Base-by-base conservation (phyloP, 2,329 filamentous ascomycete genomes). In the Penicillium sp. region DNA sequence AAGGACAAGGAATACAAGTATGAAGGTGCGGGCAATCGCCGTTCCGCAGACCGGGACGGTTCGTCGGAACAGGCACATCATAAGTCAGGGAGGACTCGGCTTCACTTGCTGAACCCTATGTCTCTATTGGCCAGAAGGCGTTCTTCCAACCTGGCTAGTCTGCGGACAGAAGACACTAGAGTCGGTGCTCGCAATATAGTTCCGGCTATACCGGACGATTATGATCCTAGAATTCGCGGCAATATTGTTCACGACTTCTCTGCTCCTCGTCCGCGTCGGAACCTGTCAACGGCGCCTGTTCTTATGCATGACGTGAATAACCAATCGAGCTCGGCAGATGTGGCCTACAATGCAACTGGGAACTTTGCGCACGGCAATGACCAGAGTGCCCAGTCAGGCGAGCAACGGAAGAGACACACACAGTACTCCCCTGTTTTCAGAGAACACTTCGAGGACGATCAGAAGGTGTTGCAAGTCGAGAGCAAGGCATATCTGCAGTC, bases 181-280 rank as follows among this genome's bases (percentile, higher is more conserved):
- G 71, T 77, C 29, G 74, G 72, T 17, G 71, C 74, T 24, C 72
- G 71, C 33, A 76, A 71, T 44, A n/a, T n/a, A n/a, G 68, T 77
- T 17, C 71, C 74, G 45, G 73, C 76, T 2, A 72, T 79, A 45
- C 78, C 79, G 2, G 79, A 80, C 50, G 77, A 82, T 57, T 83
- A 81, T 59, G 80, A 83, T 57, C 80, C 80, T 12, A 73, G 80
- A 46, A 84, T 83, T 51, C 75, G 78, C 45, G 81, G 81, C n/a
- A 81, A 77, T 43, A 75, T 80, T 19, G 74, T 84, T 1, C 81
- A 84, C 66, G 81, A 84, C 58, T 84, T 84, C 62, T 82, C 79
- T 43, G 78, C 77, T 3, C 81, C 81, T 5, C 71, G 79, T 44
- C 68, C 73, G 35, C 73, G 75, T 46, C 63, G 66, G 8, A 67